Percentiles rank a stretch among this genome's conserved stretches.
Evolutionary conservation across 1,284 basidiomycete genomes (phyloP).

Genomic region (Xerocomus cyaneibrunnescens): DNA sequence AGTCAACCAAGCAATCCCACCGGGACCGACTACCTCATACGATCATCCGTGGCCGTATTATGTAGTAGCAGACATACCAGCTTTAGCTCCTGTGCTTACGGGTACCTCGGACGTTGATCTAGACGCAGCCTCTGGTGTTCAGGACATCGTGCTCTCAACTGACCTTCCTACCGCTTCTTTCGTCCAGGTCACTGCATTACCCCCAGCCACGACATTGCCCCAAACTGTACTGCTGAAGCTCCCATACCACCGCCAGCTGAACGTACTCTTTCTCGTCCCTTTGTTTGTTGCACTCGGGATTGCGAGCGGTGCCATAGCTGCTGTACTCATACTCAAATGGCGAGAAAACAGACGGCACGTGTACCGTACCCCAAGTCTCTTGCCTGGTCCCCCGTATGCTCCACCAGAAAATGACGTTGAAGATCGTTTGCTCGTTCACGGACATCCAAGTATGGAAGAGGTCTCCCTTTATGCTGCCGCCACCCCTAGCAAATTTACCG

Average conservation of each 20-base stretch:
- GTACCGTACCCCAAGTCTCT: slow-evolving; percentile 22
- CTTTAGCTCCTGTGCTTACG: not conserved
- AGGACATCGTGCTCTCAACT: slow-evolving; percentile 1
- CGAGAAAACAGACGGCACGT: slow-evolving; percentile 5
- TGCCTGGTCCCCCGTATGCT: slow-evolving; percentile 42
- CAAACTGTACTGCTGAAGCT: slow-evolving; percentile 24
- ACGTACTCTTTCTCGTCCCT: slow-evolving; percentile 41
- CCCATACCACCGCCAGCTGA: slow-evolving; percentile 26
- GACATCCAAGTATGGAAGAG: slow-evolving; percentile 26
- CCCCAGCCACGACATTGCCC: slow-evolving; percentile 34
- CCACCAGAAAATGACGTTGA: slow-evolving; percentile 25
- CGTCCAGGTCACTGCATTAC: slow-evolving; percentile 40
- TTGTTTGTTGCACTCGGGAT: slow-evolving; percentile 41
- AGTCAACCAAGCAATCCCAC: slow-evolving; percentile 19
- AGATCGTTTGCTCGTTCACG: slow-evolving; percentile 13
- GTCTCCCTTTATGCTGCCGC: slow-evolving; percentile 20
- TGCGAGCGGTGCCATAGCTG: slow-evolving; percentile 34
- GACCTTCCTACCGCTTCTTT: slow-evolving; percentile 9
- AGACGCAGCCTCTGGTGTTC: not conserved
- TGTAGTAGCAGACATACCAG: slow-evolving; percentile 3
- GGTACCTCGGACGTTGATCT: not conserved
- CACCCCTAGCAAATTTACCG: slow-evolving; percentile 38
- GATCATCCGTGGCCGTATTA: slow-evolving; percentile 1
- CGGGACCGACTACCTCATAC: slow-evolving; percentile 2
- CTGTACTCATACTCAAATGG: slow-evolving; percentile 25